A percentile compares a stretch with the other conserved stretches of the same genome.
phyloP scores from a whole-genome alignment of 208 protist species.

The Leishmania guyanensis region DNA sequence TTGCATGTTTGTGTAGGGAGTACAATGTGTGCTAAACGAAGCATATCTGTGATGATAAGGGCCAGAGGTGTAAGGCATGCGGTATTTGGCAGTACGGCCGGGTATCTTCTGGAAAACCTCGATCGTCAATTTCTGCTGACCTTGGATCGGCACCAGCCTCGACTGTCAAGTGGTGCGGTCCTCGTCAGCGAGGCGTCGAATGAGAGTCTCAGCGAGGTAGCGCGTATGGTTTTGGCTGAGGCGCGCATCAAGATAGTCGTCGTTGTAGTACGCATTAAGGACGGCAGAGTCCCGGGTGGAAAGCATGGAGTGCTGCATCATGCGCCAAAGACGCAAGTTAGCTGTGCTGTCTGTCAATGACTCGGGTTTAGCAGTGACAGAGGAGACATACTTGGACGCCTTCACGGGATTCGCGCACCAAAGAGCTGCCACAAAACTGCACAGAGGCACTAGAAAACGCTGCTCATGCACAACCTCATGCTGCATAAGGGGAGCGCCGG shows the following conservation, averaged over 20 bases:
- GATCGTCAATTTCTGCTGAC: not conserved
- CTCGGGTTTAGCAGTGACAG: constrained; percentile 26
- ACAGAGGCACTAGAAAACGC: constrained; percentile 44
- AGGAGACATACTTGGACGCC: constrained; percentile 46
- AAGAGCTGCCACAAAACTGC: constrained; percentile 62
- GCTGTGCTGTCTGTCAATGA: constrained; percentile 18
- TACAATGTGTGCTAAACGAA: too few relatives aligned
- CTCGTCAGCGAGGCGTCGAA: constrained; percentile 40
- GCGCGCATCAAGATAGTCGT: constrained; percentile 56
- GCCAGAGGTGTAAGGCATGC: not conserved
- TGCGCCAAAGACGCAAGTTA: constrained; percentile 66
- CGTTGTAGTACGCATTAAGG: constrained; percentile 52
- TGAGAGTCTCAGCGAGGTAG: constrained; percentile 78
- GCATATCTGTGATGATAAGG: not conserved
- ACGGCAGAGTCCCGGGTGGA: constrained; percentile 80
- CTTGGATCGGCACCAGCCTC: not conserved
- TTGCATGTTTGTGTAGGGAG: not conserved
- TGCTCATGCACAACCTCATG: constrained; percentile 35
- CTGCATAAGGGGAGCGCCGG: constrained; percentile 24
- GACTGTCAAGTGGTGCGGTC: not conserved
- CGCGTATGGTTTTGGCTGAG: constrained; percentile 60
- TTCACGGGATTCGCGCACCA: constrained; percentile 63
- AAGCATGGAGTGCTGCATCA: constrained; percentile 85
- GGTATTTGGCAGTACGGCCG: not conserved
- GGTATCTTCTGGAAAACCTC: not conserved